These are phyloP conservation scores for Yamadazyma endophytica DNA, from an alignment of 805 yeast species.

Conservation along the genomic window DNA sequence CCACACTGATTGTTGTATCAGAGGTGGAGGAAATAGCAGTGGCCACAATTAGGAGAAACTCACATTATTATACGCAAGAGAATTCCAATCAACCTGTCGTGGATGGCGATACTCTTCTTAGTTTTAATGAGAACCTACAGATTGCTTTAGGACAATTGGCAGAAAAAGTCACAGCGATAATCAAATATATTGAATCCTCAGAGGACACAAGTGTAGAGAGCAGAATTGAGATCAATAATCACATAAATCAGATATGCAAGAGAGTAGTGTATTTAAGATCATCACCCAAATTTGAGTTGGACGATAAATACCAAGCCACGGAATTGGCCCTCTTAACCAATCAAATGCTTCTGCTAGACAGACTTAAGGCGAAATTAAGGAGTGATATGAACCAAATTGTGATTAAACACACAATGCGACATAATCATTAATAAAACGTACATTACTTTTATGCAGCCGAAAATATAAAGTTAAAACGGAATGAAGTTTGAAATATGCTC, in stretches of 20 bases:
- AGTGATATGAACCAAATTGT: constrained; percentile 6
- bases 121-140: constrained; percentile 4
- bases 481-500: too few species aligned
- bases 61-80: constrained; percentile 15
- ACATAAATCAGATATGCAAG: constrained; percentile 20
- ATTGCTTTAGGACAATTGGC: constrained; percentile 18
- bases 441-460: too few species aligned
- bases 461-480: too few species aligned
- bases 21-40: constrained; percentile 8
- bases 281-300: neutral
- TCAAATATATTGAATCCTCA: constrained; percentile 15
- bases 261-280: constrained; percentile 10
- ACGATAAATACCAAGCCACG: constrained; percentile 11
- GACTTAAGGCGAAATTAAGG: constrained; percentile 14
- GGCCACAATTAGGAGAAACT: constrained; percentile 24
- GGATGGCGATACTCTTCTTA: constrained; percentile 1
- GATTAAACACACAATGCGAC: neutral
- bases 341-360: constrained; percentile 22
- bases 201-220: constrained; percentile 6
- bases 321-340: constrained; percentile 28
- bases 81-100: constrained; percentile 1
- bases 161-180: constrained; percentile 17
- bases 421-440: neutral
- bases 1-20: too few species aligned
- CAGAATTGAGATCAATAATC: constrained; percentile 17